Evolutionary conservation across 371 early-diverging fungal species (phyloP), one percentile per base, ranked within the genome.

Genomic region (Circinella umbellata): DNA sequence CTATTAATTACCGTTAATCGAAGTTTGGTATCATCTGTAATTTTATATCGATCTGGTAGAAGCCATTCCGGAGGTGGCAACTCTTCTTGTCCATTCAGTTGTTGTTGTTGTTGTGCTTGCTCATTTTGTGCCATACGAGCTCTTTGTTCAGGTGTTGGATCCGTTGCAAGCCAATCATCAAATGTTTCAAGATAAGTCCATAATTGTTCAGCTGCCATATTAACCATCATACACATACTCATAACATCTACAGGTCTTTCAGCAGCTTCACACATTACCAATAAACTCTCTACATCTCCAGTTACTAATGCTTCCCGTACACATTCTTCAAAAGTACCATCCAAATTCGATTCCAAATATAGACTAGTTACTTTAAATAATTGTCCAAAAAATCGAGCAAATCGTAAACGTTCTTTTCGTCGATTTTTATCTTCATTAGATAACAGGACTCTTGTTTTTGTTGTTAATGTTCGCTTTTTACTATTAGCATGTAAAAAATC

Each of bases 291-390:
- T 14, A 67, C 81, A 55, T 82, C 79, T 1, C 83, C 85, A 6
- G 75, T 63, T 49, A 85, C 83, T 8, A 82, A 54, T 0, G 80
- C 83, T 62, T 85, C 85, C 17, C 85, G 63, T 1, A 71, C 70
- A 54, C 83, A 82, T 51, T 85, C 85, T n/a, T 85, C 85, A 73
- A 81, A 80, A 0, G 83, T 74, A 0, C 85, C 83, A 61, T 81
- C 79, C 55, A 82, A 65, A 57, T 76, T 80, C 3, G 83, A 81
- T 69, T 85, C 85, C 46, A 82, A 63, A 48, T 82, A 81, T 8
- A 82, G 62, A 61, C 85, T 82, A 0, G 80, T 81, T 4, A 80
- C 73, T 53, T 78, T 77, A 67, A 82, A 85, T 20, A 85, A 60
- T 4, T 66, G 57, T 9, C 85, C 85, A 71, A 82, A 82, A 60